Percentiles rank a stretch among this genome's conserved stretches.
Conservation (phyloP, 371 early-diverging fungal genomes). For the Pancytospora philotis region DNA sequence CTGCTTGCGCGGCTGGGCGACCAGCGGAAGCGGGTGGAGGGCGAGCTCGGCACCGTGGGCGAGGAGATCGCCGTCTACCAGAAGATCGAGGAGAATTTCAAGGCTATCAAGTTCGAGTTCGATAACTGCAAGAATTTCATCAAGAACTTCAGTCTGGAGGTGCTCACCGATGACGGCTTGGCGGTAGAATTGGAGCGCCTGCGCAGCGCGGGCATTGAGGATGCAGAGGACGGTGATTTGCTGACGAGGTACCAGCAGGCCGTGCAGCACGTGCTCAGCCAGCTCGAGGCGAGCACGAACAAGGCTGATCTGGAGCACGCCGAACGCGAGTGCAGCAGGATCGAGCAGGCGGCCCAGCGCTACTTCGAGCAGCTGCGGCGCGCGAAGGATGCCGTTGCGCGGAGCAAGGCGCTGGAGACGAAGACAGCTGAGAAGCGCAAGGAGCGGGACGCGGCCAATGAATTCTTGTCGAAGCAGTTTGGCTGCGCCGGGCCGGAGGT, state of each 20-base stretch:
- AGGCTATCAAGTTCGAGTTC: background rate
- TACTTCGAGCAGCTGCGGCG: background rate
- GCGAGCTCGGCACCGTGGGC: background rate
- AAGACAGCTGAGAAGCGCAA: background rate
- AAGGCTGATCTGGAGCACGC: too few relatives aligned
- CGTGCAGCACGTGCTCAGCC: too few relatives aligned
- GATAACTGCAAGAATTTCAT: constrained; percentile 1
- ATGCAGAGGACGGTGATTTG: too few relatives aligned
- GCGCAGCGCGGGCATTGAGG: too few relatives aligned
- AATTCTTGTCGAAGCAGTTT: background rate
- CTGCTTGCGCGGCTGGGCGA: constrained; percentile 5
- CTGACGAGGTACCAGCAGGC: too few relatives aligned
- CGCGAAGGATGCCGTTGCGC: too few relatives aligned
- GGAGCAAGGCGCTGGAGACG: too few relatives aligned
- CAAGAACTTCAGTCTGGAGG: background rate
- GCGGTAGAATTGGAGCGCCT: too few relatives aligned
- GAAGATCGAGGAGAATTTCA: constrained; percentile 22
- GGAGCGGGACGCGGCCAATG: background rate
- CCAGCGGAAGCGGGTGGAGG: constrained; percentile 5
- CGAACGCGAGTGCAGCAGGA: background rate
- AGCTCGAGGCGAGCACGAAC: too few relatives aligned
- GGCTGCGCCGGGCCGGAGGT: constrained; percentile 1
- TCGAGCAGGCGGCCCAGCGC: background rate
- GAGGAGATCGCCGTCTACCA: background rate
- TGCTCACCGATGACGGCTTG: too few relatives aligned